Evolutionary conservation across 2,329 filamentous ascomycete species (phyloP), one percentile per base, ranked within the genome.

Genomic region (Cadophora malorum): DNA sequence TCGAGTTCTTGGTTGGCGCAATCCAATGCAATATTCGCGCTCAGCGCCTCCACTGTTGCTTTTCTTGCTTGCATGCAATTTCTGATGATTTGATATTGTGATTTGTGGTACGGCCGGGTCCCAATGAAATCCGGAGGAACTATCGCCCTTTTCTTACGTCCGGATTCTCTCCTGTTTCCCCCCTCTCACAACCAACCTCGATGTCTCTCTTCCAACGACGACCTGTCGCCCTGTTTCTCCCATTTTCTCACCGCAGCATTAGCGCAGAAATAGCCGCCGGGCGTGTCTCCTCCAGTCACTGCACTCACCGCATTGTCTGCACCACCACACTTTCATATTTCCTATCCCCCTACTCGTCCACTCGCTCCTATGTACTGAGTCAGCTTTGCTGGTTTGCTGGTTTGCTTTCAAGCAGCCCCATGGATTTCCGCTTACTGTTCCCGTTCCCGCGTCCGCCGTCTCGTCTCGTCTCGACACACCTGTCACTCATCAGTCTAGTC

Each of bases 201-300:
- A 45, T 6, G 41, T 45, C 12, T 45, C 41, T 45, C 41, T 16
- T 45, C 41, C 41, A 45, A 38, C 3, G 35, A 14, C 8, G 35
- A 10, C 35, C 35, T 38, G 35, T 38, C 35, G 12, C 41, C 12
- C 41, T 16, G 16, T n/a, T 6, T n/a, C 21, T 41, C 49, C 62
- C 28, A 47, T 21, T 64, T 47, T 64, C 62, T 64, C 50, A 64
- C 62, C 28, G 62, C 62, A 64, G 50, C 23, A 64, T 35, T 61
- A 62, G 59, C 62, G 62, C 62, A 64, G 14, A 59, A 59, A 64
- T 64, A 64, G 62, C 62, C 62, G 62, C 62, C 62, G 33, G 62
- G 45, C 33, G 35, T 47, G 41, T 49, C 56, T 59, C 35, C 56
- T 59, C 33, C 56, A 58, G 19, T 38, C 55, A 38, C n/a, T 58